A percentile compares a stretch with the other conserved stretches of the same genome.
Evolutionary conservation across 345 rosid genomes (phyloP).

Genomic region (Euphorbia tirucalli): DNA sequence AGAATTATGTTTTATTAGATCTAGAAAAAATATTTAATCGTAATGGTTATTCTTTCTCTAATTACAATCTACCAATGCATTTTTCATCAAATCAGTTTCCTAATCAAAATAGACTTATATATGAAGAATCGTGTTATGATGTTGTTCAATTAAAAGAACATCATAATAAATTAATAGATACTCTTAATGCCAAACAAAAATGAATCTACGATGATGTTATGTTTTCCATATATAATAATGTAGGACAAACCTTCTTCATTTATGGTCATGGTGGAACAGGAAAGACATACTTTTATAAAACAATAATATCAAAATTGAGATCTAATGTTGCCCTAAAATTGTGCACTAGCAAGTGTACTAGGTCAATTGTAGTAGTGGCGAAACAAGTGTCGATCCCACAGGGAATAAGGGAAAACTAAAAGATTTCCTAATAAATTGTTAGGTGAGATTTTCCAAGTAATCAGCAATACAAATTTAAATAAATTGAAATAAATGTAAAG

Average conservation of each 20-base stretch:
- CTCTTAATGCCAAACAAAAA: background rate
- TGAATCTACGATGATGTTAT: background rate
- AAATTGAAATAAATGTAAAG: too few relatives aligned
- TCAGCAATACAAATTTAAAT: too few relatives aligned
- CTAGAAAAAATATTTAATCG: background rate
- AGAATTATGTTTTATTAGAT: background rate
- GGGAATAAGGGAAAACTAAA: too few relatives aligned
- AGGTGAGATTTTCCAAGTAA: too few relatives aligned
- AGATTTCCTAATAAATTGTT: too few relatives aligned
- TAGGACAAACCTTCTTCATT: background rate
- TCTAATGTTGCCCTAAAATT: too few relatives aligned
- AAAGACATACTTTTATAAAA: background rate
- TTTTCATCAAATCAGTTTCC: fast-evolving
- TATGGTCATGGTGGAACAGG: background rate
- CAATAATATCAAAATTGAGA: background rate
- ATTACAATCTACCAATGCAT: background rate
- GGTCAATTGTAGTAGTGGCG: too few relatives aligned
- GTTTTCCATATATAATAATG: background rate
- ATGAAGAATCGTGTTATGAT: background rate
- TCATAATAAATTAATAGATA: background rate
- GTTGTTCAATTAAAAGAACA: background rate
- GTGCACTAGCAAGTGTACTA: too few relatives aligned
- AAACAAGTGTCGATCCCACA: too few relatives aligned
- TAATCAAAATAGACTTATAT: background rate
- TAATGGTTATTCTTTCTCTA: background rate